Percentiles rank a stretch among this genome's conserved stretches.
phyloP scores from a whole-genome alignment of 2,329 filamentous ascomycete genomes.

The Diaporthe australafricana region DNA sequence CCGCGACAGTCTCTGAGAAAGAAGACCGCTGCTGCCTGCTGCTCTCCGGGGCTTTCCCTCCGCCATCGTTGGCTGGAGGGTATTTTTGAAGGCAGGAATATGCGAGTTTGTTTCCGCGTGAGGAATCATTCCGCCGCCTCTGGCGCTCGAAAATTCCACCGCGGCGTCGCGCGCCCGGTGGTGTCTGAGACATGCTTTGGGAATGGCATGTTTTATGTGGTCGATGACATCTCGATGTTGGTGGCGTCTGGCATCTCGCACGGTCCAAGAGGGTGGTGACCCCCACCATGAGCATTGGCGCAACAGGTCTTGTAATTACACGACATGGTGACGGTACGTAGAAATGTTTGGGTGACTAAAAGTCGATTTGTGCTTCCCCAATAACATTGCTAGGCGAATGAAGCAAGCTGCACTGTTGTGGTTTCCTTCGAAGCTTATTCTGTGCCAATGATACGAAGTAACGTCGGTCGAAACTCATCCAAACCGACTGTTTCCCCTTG shows the following conservation, averaged over 20 bases:
- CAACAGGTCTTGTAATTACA: not conserved
- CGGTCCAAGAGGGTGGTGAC: not conserved
- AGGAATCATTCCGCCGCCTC: slow-evolving; percentile 10
- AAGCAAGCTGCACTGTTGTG: no score
- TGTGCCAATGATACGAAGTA: not conserved
- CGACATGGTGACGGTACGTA: not conserved
- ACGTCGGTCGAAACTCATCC: not conserved
- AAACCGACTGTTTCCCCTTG: not conserved
- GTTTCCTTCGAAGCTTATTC: no score
- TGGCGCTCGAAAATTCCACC: not conserved
- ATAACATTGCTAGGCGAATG: no score
- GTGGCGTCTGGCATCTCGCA: not conserved
- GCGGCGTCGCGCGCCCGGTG: no score
- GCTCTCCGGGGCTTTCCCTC: not conserved
- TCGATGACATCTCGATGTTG: not conserved
- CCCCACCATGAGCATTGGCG: not conserved
- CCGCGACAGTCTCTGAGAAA: no score
- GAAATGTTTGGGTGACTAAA: not conserved
- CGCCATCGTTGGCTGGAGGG: not conserved
- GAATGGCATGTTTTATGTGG: not conserved
- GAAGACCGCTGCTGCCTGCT: not conserved
- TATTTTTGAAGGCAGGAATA: not conserved
- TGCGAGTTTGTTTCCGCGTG: not conserved
- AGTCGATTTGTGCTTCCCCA: not conserved
- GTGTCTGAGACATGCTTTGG: not conserved